These are phyloP conservation scores for Nigrospora oryzae DNA, from an alignment of 2,329 filamentous ascomycete genomes.

Conservation along the genomic window DNA sequence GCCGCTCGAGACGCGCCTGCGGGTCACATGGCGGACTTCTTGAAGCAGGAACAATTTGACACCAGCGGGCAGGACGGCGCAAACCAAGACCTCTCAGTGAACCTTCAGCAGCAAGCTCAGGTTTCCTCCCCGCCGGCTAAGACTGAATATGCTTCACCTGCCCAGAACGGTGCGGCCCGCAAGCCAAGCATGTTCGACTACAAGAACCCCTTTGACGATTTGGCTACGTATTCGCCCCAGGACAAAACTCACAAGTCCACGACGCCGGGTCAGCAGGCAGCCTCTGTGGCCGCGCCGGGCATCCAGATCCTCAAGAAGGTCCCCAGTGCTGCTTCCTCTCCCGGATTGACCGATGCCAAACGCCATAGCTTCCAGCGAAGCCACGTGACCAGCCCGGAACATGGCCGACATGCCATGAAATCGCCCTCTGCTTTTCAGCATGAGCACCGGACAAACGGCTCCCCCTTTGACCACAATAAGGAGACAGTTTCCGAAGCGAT, in stretches of 20 bases:
- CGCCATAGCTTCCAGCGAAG: slow-evolving; percentile 32
- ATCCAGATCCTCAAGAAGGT: slow-evolving; percentile 46
- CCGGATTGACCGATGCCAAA: slow-evolving; percentile 31
- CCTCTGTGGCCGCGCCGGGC: slow-evolving; percentile 21
- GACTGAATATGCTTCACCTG: slow-evolving; percentile 17
- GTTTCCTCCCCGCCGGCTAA: slow-evolving; percentile 15
- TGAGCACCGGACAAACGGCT: slow-evolving; percentile 6
- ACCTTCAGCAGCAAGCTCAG: slow-evolving; percentile 1
- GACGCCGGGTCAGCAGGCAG: slow-evolving; percentile 19
- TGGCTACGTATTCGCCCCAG: slow-evolving; percentile 28
- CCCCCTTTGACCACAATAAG: slow-evolving; percentile 26
- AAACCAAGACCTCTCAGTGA: slow-evolving; percentile 1
- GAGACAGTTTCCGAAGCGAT: slow-evolving; percentile 68
- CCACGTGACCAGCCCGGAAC: slow-evolving; percentile 34
- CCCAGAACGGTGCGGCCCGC: slow-evolving; percentile 13
- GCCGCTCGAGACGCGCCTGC: slow-evolving; percentile 17
- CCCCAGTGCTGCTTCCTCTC: slow-evolving; percentile 24
- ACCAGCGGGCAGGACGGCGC: slow-evolving; percentile 7
- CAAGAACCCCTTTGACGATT: slow-evolving; percentile 32
- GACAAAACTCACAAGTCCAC: slow-evolving; percentile 31
- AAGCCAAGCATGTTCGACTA: slow-evolving; percentile 24
- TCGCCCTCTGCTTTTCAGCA: slow-evolving; percentile 18
- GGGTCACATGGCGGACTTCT: slow-evolving; percentile 15
- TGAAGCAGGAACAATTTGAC: slow-evolving; percentile 11
- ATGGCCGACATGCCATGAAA: slow-evolving; percentile 21